Percentiles rank a stretch among this genome's conserved stretches.
These are phyloP conservation scores for Tuber brumale DNA, from an alignment of 495 filamentous ascomycete species.

Conservation along the genomic window DNA sequence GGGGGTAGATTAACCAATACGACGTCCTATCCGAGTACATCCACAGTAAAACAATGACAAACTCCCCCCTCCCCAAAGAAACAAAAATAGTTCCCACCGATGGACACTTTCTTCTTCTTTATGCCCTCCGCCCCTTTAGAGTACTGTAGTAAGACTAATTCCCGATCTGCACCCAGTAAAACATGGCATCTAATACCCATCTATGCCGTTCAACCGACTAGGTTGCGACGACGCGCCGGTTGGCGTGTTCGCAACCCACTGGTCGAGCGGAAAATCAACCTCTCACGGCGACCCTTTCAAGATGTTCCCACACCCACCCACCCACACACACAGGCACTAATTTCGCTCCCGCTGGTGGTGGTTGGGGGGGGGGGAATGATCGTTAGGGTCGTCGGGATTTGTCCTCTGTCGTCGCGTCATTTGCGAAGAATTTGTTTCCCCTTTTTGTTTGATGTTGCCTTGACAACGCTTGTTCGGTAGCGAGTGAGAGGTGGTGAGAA, in stretches of 20 bases:
- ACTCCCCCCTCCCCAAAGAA: too few species aligned
- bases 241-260: background rate
- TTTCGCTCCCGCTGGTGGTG: background rate
- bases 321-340: background rate
- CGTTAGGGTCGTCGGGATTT: too few species aligned
- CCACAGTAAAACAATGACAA: background rate
- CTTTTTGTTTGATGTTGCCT: background rate
- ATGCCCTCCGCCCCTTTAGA: background rate
- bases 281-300: background rate
- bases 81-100: background rate
- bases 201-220: background rate
- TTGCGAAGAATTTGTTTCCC: background rate
- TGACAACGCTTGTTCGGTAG: background rate
- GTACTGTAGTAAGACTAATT: background rate
- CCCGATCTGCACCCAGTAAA: background rate
- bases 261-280: background rate
- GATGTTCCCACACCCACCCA: background rate
- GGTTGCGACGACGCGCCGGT: background rate
- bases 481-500: conserved; percentile 2
- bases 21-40: background rate
- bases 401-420: background rate
- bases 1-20: too few species aligned
- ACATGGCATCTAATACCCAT: background rate
- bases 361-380: too few species aligned
- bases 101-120: background rate